A percentile compares a stretch with the other conserved stretches of the same genome.
phyloP scores from a whole-genome alignment of 2,329 filamentous ascomycete species.

The Sarocladium oryzae region DNA sequence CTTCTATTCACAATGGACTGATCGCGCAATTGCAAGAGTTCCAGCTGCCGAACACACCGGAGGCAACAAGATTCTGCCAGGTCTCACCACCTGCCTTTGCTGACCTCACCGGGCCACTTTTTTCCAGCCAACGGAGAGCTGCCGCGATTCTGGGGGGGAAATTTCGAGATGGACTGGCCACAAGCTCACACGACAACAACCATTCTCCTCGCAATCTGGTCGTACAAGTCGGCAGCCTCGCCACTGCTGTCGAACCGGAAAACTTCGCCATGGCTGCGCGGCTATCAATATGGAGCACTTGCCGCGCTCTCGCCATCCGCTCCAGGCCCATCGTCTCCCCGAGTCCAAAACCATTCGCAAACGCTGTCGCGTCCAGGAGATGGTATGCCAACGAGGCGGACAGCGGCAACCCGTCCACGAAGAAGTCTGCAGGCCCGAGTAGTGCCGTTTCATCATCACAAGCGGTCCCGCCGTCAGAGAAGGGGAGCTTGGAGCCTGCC shows the following conservation, averaged over 20 bases:
- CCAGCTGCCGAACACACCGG: no score
- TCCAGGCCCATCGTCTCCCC: constrained; percentile 23
- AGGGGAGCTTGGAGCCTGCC: background rate
- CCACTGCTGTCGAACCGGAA: background rate
- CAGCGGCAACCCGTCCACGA: background rate
- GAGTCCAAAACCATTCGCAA: constrained; percentile 13
- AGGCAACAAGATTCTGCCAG: background rate
- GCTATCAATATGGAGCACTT: constrained; percentile 40
- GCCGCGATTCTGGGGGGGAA: background rate
- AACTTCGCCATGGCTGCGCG: constrained; percentile 45
- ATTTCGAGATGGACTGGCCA: constrained; percentile 5
- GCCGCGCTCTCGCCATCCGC: constrained; percentile 34
- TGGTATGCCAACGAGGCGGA: constrained; percentile 20
- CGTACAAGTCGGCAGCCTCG: background rate
- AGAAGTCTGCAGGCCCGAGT: background rate
- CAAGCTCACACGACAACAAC: background rate
- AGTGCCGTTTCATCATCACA: background rate
- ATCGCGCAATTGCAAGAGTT: no score
- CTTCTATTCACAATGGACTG: no score
- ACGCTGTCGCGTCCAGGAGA: constrained; percentile 18
- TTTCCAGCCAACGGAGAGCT: constrained; percentile 2
- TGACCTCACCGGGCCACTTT: background rate
- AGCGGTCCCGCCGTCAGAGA: background rate
- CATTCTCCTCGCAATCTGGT: background rate
- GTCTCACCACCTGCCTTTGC: background rate